Conservation (phyloP, 2,329 filamentous ascomycete genomes). For the Trichoderma atrobrunneum region DNA sequence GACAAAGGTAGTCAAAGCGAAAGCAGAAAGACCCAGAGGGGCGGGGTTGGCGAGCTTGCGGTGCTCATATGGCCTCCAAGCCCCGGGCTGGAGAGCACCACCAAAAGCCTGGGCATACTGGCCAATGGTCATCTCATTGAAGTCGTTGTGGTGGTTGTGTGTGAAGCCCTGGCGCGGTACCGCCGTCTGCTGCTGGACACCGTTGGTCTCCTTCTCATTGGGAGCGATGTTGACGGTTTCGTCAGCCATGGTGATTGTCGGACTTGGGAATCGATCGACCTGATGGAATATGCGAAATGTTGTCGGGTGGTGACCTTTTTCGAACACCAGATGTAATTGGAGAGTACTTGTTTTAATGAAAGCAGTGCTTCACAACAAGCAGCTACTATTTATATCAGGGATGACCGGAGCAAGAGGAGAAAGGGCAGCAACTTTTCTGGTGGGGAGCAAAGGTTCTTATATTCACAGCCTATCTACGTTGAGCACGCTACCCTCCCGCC, state of each 20-base stretch:
- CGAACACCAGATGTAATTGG: not conserved
- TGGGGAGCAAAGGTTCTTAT: constrained; percentile 13
- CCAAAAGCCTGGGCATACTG: constrained; percentile 53
- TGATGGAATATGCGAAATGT: not conserved
- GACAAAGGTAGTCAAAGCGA: constrained; percentile 80
- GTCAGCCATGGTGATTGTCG: constrained; percentile 18
- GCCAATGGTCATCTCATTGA: constrained; percentile 25
- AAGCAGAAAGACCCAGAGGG: constrained; percentile 72
- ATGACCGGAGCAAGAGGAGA: constrained; percentile 1
- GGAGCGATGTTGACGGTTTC: constrained; percentile 2
- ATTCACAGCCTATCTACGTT: not conserved
- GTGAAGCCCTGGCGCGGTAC: constrained; percentile 1
- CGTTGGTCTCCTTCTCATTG: constrained; percentile 17
- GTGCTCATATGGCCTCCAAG: constrained; percentile 60
- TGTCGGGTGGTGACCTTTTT: not conserved
- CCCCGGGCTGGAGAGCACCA: constrained; percentile 70
- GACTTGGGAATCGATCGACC: constrained; percentile 12
- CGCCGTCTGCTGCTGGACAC: constrained; percentile 12
- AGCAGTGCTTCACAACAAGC: constrained; percentile 7
- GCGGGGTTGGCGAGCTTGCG: constrained; percentile 78
- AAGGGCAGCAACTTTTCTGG: not conserved
- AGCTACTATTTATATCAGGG: not conserved
- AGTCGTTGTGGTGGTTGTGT: constrained; percentile 29
- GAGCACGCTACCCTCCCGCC: not conserved
- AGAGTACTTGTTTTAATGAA: not conserved